Evolutionary conservation across 345 rosid genomes (phyloP).

Genomic region (Hirschfeldia incana): DNA sequence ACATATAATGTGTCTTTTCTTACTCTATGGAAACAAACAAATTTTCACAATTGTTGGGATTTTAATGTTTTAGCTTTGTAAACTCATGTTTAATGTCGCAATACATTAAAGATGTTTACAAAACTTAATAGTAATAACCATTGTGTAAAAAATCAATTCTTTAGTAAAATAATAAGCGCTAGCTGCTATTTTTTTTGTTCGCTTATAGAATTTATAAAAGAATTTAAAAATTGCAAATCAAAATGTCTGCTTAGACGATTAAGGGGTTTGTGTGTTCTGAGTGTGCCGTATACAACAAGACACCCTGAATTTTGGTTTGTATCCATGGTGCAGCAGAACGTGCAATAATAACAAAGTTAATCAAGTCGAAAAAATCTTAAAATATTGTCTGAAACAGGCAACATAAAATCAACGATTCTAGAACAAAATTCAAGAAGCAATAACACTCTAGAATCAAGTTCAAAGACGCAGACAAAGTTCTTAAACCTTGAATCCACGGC

Average conservation of each 20-base stretch:
- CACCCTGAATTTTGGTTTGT: not conserved
- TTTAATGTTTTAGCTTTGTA: constrained; percentile 31
- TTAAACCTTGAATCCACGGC: constrained; percentile 75
- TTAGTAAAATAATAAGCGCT: too few species aligned
- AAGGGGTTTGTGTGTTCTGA: not conserved
- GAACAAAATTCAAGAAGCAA: constrained; percentile 37
- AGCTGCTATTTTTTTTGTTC: too few species aligned
- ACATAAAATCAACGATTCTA: constrained; percentile 24
- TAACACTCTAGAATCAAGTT: constrained; percentile 32
- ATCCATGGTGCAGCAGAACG: not conserved
- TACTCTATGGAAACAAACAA: not conserved
- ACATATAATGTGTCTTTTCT: constrained; percentile 17
- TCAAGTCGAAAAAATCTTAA: constrained; percentile 12
- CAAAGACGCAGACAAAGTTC: constrained; percentile 21
- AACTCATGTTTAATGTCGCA: constrained; percentile 31
- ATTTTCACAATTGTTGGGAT: constrained; percentile 31
- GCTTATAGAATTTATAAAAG: too few species aligned
- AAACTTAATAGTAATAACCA: not conserved
- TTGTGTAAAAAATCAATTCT: constrained; percentile 14
- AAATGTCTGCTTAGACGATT: not conserved
- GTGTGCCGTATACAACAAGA: not conserved
- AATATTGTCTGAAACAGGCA: constrained; percentile 23
- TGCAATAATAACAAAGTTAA: not conserved
- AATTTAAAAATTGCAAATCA: too few species aligned
- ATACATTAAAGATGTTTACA: constrained; percentile 26